Conservation (phyloP, 2,329 filamentous ascomycete genomes). For the Balansia obtecta region DNA sequence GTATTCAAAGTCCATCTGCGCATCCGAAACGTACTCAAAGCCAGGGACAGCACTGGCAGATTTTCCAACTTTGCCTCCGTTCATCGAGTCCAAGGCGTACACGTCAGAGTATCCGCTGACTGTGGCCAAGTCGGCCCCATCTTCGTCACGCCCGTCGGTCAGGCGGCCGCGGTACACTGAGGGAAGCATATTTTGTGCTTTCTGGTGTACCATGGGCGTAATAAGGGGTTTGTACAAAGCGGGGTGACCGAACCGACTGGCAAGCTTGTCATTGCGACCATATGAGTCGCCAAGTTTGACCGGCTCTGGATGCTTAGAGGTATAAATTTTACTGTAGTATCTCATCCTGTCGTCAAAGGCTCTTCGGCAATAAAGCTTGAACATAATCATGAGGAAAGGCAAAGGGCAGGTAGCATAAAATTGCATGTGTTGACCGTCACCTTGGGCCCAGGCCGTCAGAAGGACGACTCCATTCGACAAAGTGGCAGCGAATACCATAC, state of each 20-base stretch:
- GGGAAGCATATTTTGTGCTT: slow-evolving; percentile 75
- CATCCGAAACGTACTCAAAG: slow-evolving; percentile 83
- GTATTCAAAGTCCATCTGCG: slow-evolving; percentile 77
- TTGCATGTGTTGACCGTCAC: slow-evolving; percentile 44
- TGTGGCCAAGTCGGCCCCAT: slow-evolving; percentile 41
- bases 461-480: slow-evolving; percentile 70
- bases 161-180: slow-evolving; percentile 76
- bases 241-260: slow-evolving; percentile 76
- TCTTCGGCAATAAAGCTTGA: slow-evolving; percentile 74
- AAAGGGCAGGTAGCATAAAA: slow-evolving; percentile 62
- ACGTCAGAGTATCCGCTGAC: slow-evolving; percentile 72
- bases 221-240: slow-evolving; percentile 80
- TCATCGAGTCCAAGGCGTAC: slow-evolving; percentile 72
- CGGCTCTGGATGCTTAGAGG: slow-evolving; percentile 32
- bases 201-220: slow-evolving; percentile 90
- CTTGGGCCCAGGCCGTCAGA: slow-evolving; percentile 60
- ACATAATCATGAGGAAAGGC: slow-evolving; percentile 63
- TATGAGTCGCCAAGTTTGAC: slow-evolving; percentile 34
- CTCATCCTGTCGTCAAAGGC: slow-evolving; percentile 69
- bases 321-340: slow-evolving; percentile 61
- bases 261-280: slow-evolving; percentile 54
- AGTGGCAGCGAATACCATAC: slow-evolving; percentile 72
- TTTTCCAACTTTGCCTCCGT: slow-evolving; percentile 35
- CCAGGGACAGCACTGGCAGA: slow-evolving; percentile 41
- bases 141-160: slow-evolving; percentile 49